Evolutionary conservation across 306 rosid genomes (phyloP).

Genomic region (Quercus agrifolia): DNA sequence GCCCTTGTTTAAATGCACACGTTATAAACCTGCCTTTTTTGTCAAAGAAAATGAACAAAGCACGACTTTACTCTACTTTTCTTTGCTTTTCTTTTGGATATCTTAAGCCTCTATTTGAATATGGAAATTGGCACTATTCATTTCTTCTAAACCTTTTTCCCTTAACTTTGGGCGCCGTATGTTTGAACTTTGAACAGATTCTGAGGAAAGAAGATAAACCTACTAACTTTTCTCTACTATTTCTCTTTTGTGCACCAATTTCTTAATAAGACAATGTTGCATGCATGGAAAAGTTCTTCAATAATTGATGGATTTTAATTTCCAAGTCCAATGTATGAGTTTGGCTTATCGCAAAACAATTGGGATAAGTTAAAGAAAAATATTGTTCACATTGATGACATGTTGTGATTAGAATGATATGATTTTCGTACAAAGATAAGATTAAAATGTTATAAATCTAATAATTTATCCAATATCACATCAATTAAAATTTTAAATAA

Average conservation of each 20-base stretch:
- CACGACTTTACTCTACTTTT: not conserved
- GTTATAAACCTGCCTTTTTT: conserved; percentile 17
- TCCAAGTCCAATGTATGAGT: conserved; percentile 29
- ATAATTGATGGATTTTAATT: conserved; percentile 20
- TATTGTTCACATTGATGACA: too few relatives aligned
- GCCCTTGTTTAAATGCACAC: not conserved
- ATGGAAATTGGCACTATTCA: not conserved
- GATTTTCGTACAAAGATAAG: too few relatives aligned
- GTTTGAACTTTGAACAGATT: conserved; percentile 35
- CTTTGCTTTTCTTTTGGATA: not conserved
- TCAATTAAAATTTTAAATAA: too few relatives aligned
- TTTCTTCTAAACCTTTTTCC: not conserved
- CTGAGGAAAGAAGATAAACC: conserved; percentile 12
- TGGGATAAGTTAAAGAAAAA: not conserved
- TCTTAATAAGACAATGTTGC: conserved; percentile 18
- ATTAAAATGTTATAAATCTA: too few relatives aligned
- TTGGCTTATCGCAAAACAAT: conserved; percentile 6
- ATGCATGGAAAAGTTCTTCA: conserved; percentile 26
- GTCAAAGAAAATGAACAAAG: not conserved
- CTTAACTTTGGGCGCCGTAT: conserved; percentile 27
- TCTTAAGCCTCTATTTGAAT: too few relatives aligned
- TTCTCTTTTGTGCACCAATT: not conserved
- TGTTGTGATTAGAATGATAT: too few relatives aligned
- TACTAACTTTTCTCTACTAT: not conserved
- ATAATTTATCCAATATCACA: too few relatives aligned